phyloP scores from a whole-genome alignment of 768 basidiomycete species.

The Tephrocybe sp. region DNA sequence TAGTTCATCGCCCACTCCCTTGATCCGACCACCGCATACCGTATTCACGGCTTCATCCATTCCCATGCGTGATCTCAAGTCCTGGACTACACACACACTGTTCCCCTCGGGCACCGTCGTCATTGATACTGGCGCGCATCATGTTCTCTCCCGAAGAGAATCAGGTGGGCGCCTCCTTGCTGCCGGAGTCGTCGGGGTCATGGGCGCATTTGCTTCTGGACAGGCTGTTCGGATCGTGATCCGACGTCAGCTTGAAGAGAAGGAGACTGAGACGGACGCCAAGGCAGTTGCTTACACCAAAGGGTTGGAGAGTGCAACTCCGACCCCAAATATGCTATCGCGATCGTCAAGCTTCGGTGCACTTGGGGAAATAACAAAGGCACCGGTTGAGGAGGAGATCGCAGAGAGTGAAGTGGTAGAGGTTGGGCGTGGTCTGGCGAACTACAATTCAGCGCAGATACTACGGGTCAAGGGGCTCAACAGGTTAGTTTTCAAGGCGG shows the following conservation, averaged over 20 bases:
- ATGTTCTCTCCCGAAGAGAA: constrained; percentile 78
- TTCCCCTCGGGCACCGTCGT: constrained; percentile 85
- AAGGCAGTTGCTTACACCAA: constrained; percentile 33
- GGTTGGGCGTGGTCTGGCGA: constrained; percentile 91
- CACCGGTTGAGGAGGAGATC: constrained; percentile 26
- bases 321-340: constrained; percentile 39
- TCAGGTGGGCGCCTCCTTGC: constrained; percentile 92
- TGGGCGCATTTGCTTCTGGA: constrained; percentile 88
- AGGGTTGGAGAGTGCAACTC: constrained; percentile 47
- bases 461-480: constrained; percentile 83
- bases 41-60: constrained; percentile 71
- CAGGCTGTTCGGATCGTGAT: constrained; percentile 89
- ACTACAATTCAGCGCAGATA: constrained; percentile 95
- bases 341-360: constrained; percentile 31
- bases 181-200: constrained; percentile 83
- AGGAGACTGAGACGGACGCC: constrained; percentile 26
- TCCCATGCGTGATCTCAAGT: constrained; percentile 85
- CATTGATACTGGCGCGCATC: constrained; percentile 86
- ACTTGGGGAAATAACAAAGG: constrained; percentile 26
- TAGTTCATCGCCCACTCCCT: constrained; percentile 19
- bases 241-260: constrained; percentile 32
- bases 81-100: constrained; percentile 96
- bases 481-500: constrained; percentile 64
- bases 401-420: constrained; percentile 65
- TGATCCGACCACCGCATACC: constrained; percentile 76